These are phyloP conservation scores for Themeda triandra DNA, from an alignment of 176 grass and related monocot species.

Conservation along the genomic window DNA sequence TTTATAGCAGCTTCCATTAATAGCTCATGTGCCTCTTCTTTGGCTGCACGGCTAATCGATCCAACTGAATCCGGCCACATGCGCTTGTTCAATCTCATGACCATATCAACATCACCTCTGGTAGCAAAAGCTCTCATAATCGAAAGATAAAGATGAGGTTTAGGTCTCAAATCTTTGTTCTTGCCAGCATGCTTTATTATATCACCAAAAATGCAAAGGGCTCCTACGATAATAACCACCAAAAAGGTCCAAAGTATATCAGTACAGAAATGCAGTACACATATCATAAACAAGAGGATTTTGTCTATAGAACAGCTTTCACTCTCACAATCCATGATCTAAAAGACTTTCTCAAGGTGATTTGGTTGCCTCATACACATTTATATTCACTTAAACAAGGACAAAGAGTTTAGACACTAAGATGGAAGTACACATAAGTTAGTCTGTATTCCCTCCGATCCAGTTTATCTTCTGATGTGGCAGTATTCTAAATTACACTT, in stretches of 20 bases:
- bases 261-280: constrained; percentile 12
- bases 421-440: background rate
- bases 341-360: background rate
- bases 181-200: constrained; percentile 74
- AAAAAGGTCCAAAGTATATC: constrained; percentile 21
- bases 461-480: background rate
- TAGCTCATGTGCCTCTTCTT: constrained; percentile 75
- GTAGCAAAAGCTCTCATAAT: constrained; percentile 89
- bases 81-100: constrained; percentile 55
- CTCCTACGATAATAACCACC: constrained; percentile 41
- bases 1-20: constrained; percentile 96
- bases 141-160: constrained; percentile 89
- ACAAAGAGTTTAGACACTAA: background rate
- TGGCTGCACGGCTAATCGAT: constrained; percentile 58
- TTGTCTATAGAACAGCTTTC: background rate
- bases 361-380: constrained; percentile 4
- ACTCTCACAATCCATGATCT: constrained; percentile 19
- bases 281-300: background rate
- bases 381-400: constrained; percentile 9
- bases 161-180: constrained; percentile 67
- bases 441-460: background rate
- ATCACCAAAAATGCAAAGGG: constrained; percentile 92
- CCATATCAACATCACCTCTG: constrained; percentile 77
- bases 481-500: background rate
- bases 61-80: constrained; percentile 87